Evolutionary conservation across 768 basidiomycete species (phyloP).

Genomic region (Rhodotorula taiwanensis): DNA sequence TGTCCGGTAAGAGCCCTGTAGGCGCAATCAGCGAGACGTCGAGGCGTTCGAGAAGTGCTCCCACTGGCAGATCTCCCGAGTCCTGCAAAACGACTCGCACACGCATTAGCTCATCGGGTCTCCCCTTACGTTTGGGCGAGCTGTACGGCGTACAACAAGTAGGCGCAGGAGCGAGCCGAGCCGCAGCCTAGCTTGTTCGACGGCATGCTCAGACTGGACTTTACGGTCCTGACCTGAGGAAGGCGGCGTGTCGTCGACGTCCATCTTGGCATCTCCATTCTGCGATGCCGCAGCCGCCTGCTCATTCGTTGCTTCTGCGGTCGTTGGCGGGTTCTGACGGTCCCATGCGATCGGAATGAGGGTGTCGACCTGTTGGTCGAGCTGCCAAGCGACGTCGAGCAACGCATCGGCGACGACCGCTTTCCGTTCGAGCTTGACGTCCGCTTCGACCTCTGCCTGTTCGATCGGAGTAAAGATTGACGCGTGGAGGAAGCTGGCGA

Average conservation of each 20-base stretch:
- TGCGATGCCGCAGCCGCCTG: background rate
- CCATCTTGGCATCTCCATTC: conserved; percentile 36
- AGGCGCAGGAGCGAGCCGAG: conserved; percentile 62
- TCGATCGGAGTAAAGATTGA: conserved; percentile 13
- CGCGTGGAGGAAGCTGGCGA: conserved; percentile 14
- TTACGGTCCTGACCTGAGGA: conserved; percentile 43
- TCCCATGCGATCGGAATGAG: conserved; percentile 5
- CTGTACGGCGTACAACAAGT: conserved; percentile 40
- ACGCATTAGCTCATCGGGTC: too few species aligned
- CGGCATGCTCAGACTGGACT: conserved; percentile 56
- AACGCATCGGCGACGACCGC: conserved; percentile 58
- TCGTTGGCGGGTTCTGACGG: conserved; percentile 35
- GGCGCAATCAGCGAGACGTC: conserved; percentile 58
- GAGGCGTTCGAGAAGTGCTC: conserved; percentile 65
- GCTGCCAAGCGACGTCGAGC: conserved; percentile 73
- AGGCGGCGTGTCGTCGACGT: conserved; percentile 40
- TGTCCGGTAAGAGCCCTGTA: conserved; percentile 3
- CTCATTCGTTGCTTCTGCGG: background rate
- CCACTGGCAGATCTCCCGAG: conserved; percentile 54
- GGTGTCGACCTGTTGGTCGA: conserved; percentile 72
- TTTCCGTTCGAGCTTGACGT: background rate
- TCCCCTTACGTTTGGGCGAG: background rate
- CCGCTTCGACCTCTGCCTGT: background rate
- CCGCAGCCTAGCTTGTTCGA: conserved; percentile 57
- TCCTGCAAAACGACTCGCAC: too few species aligned